Evolutionary conservation across 306 rosid genomes (phyloP), one percentile per base, ranked within the genome.

Genomic region (Ormosia emarginata): DNA sequence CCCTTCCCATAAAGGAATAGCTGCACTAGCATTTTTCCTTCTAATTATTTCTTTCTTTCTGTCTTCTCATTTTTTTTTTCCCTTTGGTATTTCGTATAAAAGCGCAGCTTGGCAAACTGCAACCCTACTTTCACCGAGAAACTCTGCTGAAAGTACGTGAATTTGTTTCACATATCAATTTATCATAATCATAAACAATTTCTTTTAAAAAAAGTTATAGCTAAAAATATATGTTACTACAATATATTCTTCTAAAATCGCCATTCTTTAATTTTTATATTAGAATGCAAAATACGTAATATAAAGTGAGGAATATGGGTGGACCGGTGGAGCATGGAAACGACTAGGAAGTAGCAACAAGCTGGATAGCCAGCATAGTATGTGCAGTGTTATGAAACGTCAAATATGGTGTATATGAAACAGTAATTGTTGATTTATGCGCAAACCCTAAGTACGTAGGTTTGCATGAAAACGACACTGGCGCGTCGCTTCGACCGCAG

Each of bases 351-450:
- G 1, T 13, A 12, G 58, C 58, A 5, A n/a, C 0, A 50, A 50
- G 57, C 4, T 59, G 46, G 66, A 43, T 65, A 63, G 32, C 6
- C 47, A 43, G 61, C n/a, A 49, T 77, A 77, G 74, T 66, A 65
- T 36, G 81, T 65, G 81, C 50, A 64, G 24, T 77, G 53, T 65
- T 78, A 66, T 37, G 75, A 53, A 78, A 78, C 50, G 65, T 66
- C 67, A 78, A 29, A 78, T 13, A 1, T 5, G 3, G 57, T 39
- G 67, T 29, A 8, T 40, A 37, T 24, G 55, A 39, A 67, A 40
- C 75, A 66, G 75, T 8, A 67, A 5, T 18, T 15, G 13, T 46
- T n/a, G n/a, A 47, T 43, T 76, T 65, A 77, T 46, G 10, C 14
- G 40, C 41, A 36, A 49, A 2, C 8, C 29, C 37, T 34, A 17